These are phyloP conservation scores for Fusarium guadeloupense DNA, from an alignment of 2,329 filamentous ascomycete genomes.

Conservation along the genomic window DNA sequence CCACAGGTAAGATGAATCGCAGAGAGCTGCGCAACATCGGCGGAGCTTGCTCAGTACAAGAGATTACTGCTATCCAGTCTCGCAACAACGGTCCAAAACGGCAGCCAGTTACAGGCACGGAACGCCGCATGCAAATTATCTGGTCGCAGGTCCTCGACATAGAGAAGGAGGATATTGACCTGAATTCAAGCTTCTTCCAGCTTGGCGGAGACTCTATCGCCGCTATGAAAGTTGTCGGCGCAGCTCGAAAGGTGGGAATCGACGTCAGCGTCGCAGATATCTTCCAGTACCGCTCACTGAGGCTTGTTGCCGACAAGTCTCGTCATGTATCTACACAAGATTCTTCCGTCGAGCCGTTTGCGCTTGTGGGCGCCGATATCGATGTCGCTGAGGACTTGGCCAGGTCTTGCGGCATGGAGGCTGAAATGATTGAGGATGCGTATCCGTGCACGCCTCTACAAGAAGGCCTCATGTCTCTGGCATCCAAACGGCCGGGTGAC, in stretches of 20 bases:
- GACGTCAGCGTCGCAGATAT: constrained; percentile 54
- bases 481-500: constrained; percentile 46
- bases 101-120: constrained; percentile 47
- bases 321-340: too few species aligned
- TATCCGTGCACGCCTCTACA: constrained; percentile 54
- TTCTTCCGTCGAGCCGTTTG: too few species aligned
- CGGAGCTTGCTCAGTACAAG: background rate
- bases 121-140: constrained; percentile 2
- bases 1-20: background rate
- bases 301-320: too few species aligned
- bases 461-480: constrained; percentile 51
- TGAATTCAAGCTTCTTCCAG: constrained; percentile 53
- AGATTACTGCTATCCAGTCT: constrained; percentile 13
- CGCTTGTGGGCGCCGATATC: constrained; percentile 50
- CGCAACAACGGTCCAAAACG: constrained; percentile 36
- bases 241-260: constrained; percentile 51
- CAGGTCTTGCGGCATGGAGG: too few species aligned
- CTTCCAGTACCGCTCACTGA: constrained; percentile 41
- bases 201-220: constrained; percentile 51
- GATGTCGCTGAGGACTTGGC: too few species aligned
- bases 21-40: background rate
- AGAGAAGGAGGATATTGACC: constrained; percentile 1
- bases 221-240: constrained; percentile 33
- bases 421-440: constrained; percentile 46
- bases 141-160: constrained; percentile 17